Evolutionary conservation across 345 rosid genomes (phyloP).

Genomic region (Citrus reticulata): DNA sequence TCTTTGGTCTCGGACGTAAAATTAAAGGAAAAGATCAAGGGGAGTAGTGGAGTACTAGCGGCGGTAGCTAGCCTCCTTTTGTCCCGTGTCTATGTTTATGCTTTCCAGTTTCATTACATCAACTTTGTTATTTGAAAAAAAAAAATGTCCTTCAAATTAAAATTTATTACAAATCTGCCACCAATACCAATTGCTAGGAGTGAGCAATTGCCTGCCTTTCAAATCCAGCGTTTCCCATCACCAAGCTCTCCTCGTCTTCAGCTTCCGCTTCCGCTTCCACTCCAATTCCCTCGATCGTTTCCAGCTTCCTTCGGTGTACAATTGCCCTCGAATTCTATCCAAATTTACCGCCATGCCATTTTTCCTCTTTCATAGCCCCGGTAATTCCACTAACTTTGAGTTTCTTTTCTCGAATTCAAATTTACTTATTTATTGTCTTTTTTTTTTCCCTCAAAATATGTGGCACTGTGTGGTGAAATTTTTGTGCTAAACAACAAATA

Average conservation of each 20-base stretch:
- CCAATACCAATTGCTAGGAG: too few species aligned
- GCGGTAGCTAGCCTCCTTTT: too few species aligned
- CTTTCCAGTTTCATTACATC: too few species aligned
- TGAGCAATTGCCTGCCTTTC: conserved; percentile 28
- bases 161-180: too few species aligned
- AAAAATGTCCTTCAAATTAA: too few species aligned
- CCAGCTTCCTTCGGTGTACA: conserved; percentile 24
- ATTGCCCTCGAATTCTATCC: conserved; percentile 20
- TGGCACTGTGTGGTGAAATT: background rate
- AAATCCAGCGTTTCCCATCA: conserved; percentile 25
- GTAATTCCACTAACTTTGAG: background rate
- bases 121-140: too few species aligned
- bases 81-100: too few species aligned
- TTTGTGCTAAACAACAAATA: background rate
- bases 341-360: conserved; percentile 13
- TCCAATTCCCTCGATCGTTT: conserved; percentile 5
- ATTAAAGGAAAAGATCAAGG: too few species aligned
- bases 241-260: background rate
- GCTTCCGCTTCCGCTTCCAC: too few species aligned
- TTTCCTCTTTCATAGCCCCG: background rate
- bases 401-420: background rate
- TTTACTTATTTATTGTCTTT: background rate
- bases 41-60: too few species aligned
- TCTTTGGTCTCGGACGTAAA: too few species aligned
- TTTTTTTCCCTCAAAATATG: too few species aligned